phyloP scores from a whole-genome alignment of 345 rosid genomes.

The Xanthoceras sorbifolium region DNA sequence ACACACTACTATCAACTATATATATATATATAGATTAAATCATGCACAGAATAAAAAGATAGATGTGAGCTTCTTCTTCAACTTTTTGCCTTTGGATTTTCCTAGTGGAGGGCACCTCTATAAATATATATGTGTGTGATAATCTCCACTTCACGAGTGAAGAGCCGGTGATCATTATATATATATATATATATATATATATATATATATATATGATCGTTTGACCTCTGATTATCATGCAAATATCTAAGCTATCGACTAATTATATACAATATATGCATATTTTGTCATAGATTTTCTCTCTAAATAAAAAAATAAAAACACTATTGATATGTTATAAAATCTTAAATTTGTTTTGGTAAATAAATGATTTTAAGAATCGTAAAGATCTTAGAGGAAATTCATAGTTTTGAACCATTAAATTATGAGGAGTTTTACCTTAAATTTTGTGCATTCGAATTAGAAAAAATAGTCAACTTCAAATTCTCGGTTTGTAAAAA shows the following conservation, averaged over 20 bases:
- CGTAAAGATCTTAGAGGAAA: too few relatives aligned
- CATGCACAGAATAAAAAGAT: not conserved
- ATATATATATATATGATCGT: not conserved
- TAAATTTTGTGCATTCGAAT: not conserved
- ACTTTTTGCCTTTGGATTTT: constrained; percentile 15
- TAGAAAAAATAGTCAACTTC: not conserved
- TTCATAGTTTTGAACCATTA: too few relatives aligned
- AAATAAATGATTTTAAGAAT: too few relatives aligned
- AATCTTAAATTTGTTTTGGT: too few relatives aligned
- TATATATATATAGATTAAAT: too few relatives aligned
- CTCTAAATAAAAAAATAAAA: not conserved
- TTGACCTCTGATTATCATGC: not conserved
- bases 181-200: too few relatives aligned
- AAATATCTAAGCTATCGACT: not conserved
- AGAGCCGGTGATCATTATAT: constrained; percentile 15
- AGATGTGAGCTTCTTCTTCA: not conserved
- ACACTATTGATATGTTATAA: not conserved
- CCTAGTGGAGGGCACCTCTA: constrained; percentile 8
- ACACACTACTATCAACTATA: not conserved
- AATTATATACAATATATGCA: too few relatives aligned
- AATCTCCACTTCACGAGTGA: not conserved
- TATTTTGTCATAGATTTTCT: too few relatives aligned
- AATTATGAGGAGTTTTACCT: too few relatives aligned
- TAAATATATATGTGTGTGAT: not conserved
- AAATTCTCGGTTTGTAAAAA: not conserved